These are phyloP conservation scores for Paraphoma sp. DNA, from an alignment of 2,329 filamentous ascomycete species.

Conservation along the genomic window DNA sequence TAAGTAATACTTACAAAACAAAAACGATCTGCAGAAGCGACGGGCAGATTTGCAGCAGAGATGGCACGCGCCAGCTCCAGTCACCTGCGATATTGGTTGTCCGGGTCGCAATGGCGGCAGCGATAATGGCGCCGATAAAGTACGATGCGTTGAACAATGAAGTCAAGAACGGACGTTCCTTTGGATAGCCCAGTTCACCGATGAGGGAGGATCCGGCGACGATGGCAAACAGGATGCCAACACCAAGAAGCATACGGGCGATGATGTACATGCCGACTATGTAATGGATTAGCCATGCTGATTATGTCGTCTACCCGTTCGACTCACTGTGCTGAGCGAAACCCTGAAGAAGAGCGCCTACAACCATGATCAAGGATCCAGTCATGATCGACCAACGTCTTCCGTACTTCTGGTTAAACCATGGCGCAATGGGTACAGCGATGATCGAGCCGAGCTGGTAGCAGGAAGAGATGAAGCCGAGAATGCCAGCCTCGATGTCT, in stretches of 20 bases:
- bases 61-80: slow-evolving; percentile 61
- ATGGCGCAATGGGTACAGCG: slow-evolving; percentile 42
- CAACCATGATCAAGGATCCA: slow-evolving; percentile 63
- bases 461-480: slow-evolving; percentile 45
- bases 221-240: slow-evolving; percentile 67
- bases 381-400: slow-evolving; percentile 64
- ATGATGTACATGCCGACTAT: slow-evolving; percentile 65
- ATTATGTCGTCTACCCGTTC: too few relatives aligned
- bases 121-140: slow-evolving; percentile 59
- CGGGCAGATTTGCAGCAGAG: slow-evolving; percentile 57
- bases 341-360: slow-evolving; percentile 66
- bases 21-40: slow-evolving; percentile 53
- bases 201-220: slow-evolving; percentile 65
- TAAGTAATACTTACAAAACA: slow-evolving; percentile 33
- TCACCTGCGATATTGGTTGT: slow-evolving; percentile 51
- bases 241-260: slow-evolving; percentile 65
- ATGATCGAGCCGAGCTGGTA: slow-evolving; percentile 46
- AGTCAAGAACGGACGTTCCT: slow-evolving; percentile 65
- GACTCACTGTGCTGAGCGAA: slow-evolving; percentile 46
- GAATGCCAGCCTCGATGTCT: slow-evolving; percentile 31
- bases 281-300: slow-evolving; percentile 4
- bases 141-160: slow-evolving; percentile 68
- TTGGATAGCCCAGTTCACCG: slow-evolving; percentile 67
- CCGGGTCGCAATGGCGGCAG: slow-evolving; percentile 58
- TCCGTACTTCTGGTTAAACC: slow-evolving; percentile 53